Percentiles rank a stretch among this genome's conserved stretches.
Evolutionary conservation across 2,329 filamentous ascomycete species (phyloP).

Genomic region (Acephala macrosclerotiorum): DNA sequence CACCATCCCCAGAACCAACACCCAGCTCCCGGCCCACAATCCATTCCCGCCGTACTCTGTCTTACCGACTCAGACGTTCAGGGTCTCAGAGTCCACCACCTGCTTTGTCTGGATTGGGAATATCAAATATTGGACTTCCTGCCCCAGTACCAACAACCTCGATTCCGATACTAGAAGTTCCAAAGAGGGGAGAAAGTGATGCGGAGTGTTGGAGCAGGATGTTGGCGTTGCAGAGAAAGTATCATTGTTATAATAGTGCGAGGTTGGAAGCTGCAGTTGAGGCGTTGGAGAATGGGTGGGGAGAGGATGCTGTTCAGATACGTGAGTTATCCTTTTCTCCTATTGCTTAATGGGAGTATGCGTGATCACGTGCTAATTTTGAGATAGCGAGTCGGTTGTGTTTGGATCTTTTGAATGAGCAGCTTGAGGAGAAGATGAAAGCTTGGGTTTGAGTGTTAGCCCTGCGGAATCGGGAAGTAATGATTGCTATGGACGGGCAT

Average conservation of each 20-base stretch:
- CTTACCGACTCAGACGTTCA: slow-evolving; percentile 16
- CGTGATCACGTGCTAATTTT: slow-evolving; percentile 9
- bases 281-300: slow-evolving; percentile 36
- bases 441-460: slow-evolving; percentile 5
- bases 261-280: slow-evolving; percentile 43
- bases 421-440: slow-evolving; percentile 37
- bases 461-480: neutral
- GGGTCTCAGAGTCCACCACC: slow-evolving; percentile 23
- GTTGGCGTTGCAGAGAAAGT: slow-evolving; percentile 41
- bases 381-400: slow-evolving; percentile 41
- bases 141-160: neutral
- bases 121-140: neutral
- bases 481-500: neutral
- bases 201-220: slow-evolving; percentile 41
- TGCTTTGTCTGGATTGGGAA: slow-evolving; percentile 19
- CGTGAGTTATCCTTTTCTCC: slow-evolving; percentile 33
- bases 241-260: slow-evolving; percentile 44
- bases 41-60: slow-evolving; percentile 24
- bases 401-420: slow-evolving; percentile 43
- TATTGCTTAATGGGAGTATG: slow-evolving; percentile 2
- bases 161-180: neutral
- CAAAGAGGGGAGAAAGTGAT: slow-evolving; percentile 29
- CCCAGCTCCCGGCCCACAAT: slow-evolving; percentile 22
- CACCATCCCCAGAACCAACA: slow-evolving; percentile 17
- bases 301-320: slow-evolving; percentile 35